phyloP scores from a whole-genome alignment of 768 basidiomycete species.

The Mycena rebaudengoi region DNA sequence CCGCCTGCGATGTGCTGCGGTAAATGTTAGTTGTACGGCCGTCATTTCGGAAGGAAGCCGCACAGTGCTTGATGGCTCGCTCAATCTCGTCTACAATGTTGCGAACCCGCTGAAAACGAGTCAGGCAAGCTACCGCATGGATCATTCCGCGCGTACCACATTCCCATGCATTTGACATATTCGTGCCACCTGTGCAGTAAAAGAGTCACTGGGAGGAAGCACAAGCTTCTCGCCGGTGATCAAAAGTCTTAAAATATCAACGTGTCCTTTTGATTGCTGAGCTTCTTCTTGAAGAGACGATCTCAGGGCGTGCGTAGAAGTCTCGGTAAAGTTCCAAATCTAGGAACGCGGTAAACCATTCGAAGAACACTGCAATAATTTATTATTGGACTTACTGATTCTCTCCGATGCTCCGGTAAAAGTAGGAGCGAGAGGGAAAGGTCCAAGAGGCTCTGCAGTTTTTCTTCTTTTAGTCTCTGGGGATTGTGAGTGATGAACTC shows the following conservation, averaged over 20 bases:
- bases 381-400: neutral
- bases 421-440: neutral
- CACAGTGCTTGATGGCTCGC: neutral
- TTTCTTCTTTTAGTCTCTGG: neutral
- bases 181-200: neutral
- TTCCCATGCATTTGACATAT: slow-evolving; percentile 6
- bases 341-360: neutral
- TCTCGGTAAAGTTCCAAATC: neutral
- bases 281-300: neutral
- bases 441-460: neutral
- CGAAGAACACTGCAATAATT: no score
- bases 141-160: neutral
- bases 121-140: neutral
- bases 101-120: neutral
- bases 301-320: neutral
- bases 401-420: neutral
- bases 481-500: neutral
- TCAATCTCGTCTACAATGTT: slow-evolving; percentile 1
- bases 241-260: neutral
- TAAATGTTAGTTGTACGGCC: neutral
- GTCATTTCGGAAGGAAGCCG: neutral
- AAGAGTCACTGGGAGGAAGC: neutral
- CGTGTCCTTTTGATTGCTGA: neutral
- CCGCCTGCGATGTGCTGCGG: neutral
- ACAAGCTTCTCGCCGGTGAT: neutral